Percentiles rank a stretch among this genome's conserved stretches.
These are phyloP conservation scores for Sporothrix sp. DNA, from an alignment of 2,329 filamentous ascomycete genomes.

Conservation along the genomic window DNA sequence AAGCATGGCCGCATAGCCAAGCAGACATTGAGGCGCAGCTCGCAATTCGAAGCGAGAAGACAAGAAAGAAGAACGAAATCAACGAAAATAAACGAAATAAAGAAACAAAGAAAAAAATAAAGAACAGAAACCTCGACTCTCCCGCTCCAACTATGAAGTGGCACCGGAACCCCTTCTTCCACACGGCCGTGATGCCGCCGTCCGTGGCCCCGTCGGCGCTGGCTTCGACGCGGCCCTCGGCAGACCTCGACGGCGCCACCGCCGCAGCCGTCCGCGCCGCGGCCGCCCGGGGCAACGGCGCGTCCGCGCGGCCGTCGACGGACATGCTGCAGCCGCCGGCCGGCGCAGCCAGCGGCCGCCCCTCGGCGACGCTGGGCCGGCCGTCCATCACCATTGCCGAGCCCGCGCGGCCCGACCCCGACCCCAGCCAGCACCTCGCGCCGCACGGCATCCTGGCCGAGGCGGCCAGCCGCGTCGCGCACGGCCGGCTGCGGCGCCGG, in stretches of 20 bases:
- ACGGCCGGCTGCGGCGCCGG: background rate
- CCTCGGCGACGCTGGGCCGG: background rate
- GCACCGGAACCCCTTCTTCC: constrained; percentile 20
- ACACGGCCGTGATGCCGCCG: constrained; percentile 18
- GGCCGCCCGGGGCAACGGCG: background rate
- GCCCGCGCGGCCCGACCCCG: background rate
- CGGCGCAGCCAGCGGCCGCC: background rate
- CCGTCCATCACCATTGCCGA: background rate
- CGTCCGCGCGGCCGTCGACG: background rate
- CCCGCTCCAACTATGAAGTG: constrained; percentile 15
- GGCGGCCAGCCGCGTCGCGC: constrained; percentile 12
- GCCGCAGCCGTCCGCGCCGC: constrained; percentile 1
- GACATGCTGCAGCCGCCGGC: background rate
- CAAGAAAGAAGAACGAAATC: background rate
- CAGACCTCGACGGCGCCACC: constrained; percentile 14
- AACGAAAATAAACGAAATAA: background rate
- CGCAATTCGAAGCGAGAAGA: background rate
- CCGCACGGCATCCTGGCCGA: constrained; percentile 15
- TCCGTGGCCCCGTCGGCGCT: constrained; percentile 16
- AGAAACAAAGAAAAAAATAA: background rate
- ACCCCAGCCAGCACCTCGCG: background rate
- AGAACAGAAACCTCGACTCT: background rate
- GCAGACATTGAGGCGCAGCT: too few relatives aligned
- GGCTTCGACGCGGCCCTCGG: constrained; percentile 14
- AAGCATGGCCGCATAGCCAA: background rate